Evolutionary conservation across 2,329 filamentous ascomycete genomes (phyloP), one percentile per base, ranked within the genome.

Genomic region (Ophioceras dolichostomum): DNA sequence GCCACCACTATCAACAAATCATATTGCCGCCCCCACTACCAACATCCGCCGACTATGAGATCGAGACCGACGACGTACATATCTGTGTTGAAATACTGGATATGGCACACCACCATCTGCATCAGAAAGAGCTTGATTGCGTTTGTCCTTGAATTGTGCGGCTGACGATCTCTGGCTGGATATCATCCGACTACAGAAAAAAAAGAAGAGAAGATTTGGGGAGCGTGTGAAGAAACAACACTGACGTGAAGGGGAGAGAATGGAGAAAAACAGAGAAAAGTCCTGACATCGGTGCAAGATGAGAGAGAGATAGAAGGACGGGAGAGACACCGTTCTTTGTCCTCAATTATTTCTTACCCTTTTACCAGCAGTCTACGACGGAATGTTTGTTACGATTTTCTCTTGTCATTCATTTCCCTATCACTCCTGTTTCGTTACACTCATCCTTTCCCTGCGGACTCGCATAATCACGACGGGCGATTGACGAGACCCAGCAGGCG

Each of bases 31-130:
- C 35, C 20, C 37, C 18, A 34, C 18, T 13, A 19, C n/a, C 31
- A 5, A 32, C 31, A 18, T 10, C 31, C 16, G 14, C 14, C 22
- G 12, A 7, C 22, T 26, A 8, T 26, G 22, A 7, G 22, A 26
- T 26, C 22, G 8, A 26, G 8, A 26, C n/a, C 26, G 21, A 16
- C 39, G 39, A 12, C 22, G 41, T 41, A 39, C 41, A 38, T 43
- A 48, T 49, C 46, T 47, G 44, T 33, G 41, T 46, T 49, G 48
- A 49, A 41, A 42, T 50, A 50, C 56, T 58, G 55, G 50, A 58
- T 56, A 56, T 43, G 40, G 45, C 41, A 40, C 42, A 34, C 39
- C 42, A 39, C 29, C 37, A 43, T 41, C 38, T 39, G 43, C 37
- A 41, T 26, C 8, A 7, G 8, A 26, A 47, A 43, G 43, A 39